These are phyloP conservation scores for Arachis hypogaea DNA, from an alignment of 306 rosid genomes.

Conservation along the genomic window DNA sequence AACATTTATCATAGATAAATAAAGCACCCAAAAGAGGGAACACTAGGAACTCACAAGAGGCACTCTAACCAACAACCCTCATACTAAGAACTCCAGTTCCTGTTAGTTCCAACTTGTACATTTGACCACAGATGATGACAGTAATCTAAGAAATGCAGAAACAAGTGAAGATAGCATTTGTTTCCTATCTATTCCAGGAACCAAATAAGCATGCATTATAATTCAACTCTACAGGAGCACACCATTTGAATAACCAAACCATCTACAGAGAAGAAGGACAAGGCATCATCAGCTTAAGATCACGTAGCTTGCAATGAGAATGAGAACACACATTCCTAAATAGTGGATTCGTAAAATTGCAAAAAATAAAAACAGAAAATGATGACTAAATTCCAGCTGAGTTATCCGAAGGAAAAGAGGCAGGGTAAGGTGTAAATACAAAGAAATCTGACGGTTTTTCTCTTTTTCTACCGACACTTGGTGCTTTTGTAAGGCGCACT, in stretches of 20 bases:
- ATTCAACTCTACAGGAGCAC: constrained; percentile 11
- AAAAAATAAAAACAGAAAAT: not conserved
- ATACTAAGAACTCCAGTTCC: constrained; percentile 13
- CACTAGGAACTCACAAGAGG: constrained; percentile 24
- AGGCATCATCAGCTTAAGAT: not conserved
- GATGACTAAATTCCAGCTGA: constrained; percentile 24
- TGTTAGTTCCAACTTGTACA: not conserved
- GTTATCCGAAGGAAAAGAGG: constrained; percentile 30
- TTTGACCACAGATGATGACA: not conserved
- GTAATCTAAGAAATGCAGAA: constrained; percentile 2
- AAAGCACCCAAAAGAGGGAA: not conserved
- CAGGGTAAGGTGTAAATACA: constrained; percentile 38
- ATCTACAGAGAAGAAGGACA: not conserved
- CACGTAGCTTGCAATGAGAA: not conserved
- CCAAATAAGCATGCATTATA: constrained; percentile 12
- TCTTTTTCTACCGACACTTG: constrained; percentile 43
- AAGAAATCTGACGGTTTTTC: constrained; percentile 37
- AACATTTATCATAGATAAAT: not conserved
- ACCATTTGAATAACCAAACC: constrained; percentile 12
- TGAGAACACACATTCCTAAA: constrained; percentile 32
- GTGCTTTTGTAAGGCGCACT: constrained; percentile 43
- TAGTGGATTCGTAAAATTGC: not conserved
- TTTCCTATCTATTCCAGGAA: constrained; percentile 16
- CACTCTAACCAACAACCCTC: constrained; percentile 18
- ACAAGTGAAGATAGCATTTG: not conserved